Base-by-base conservation (phyloP, 148 eudicot genomes). In the Amaranthus hypochondriacus region DNA sequence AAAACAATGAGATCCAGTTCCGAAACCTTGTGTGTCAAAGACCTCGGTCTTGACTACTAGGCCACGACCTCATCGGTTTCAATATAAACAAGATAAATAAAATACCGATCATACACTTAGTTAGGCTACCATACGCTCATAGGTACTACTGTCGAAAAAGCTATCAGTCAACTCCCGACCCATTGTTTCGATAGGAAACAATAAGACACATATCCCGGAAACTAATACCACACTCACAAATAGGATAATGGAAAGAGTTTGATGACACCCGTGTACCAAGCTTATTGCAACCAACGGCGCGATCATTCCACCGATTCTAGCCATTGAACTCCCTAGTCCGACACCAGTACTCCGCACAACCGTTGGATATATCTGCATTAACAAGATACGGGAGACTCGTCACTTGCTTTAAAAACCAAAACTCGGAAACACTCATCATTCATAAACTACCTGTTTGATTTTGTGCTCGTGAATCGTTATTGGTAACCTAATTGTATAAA, bases 251-350 rank as follows among this genome's bases (percentile, higher is more conserved):
- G 92, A 86, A 18, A 79, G 62, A 56, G 84, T 76, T 71, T 81
- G 86, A 78, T 89, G 95, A 81, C 97, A 92, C 43, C 84, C 81
- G 56, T 85, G 87, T 49, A 89, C 79, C 83, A 89, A 79, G 48
- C 81, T 82, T 5, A 92, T 89, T 9, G 95, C 97, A 49, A 89
- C 95, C 14, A 89, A 80, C 61, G 97, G 97, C 69, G 88, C 81
- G 44, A 88, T 54, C 90, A 92, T 92, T 72, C 95, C 92, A 5
- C 89, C 92, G 8, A 92, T 86, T 85, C 97, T 81, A 64, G 92
- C 97, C 75, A 91, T 80, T 0, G 94, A 85, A 72, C 88, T 85
- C 12, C 92, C 97, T 39, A 87, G 82, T 66, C 97, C 97, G 39
- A 84, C 87, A 46, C 97, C 97, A 3, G 90, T 92, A 62, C 89